Evolutionary conservation across 805 yeast species (phyloP), one percentile per base, ranked within the genome.

Genomic region (Phaffomyces thermotolerans): DNA sequence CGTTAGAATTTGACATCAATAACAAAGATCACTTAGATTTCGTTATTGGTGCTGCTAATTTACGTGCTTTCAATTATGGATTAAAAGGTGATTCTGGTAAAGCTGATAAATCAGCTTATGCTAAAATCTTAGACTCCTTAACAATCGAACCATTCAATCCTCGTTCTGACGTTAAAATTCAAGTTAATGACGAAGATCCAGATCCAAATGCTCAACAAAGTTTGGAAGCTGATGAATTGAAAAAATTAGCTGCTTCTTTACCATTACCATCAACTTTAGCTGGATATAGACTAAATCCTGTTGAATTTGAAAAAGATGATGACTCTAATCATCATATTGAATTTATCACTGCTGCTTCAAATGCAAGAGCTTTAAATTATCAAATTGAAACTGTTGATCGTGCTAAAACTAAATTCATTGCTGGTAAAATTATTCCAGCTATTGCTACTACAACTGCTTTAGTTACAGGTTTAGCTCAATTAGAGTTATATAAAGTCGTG

Each of bases 371-470:
- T 25, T 72, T 79, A 66, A 91, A 89, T 67, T 91, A 91, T 60
- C 75, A 79, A 34, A 89, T 91, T 53, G 95, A 88, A 59, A 70
- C 88, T 12, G 97, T 91, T 32, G 97, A 91, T 59, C 78, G 81
- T 50, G 80, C 81, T 41, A 87, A 84, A 69, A 93, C 99, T 33
- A 93, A 93, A 69, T 88, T 91, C 58, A 91, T 93, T 63, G 99
- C 99, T 7, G 99, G 99, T 39, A 82, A 95, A 66, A 93, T 93
- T 53, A 93, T 93, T 53, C 99, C 99, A 14, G 99, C 99, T 18
- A 93, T 93, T 70, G 99, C 99, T 32, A 93, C 99, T 3, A 93
- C 99, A 2, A 93, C 99, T n/a, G 95, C 97, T 9, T 70, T 90
- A 53, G 99, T 93, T 20, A 87, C 99, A 7, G 99, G 99, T 39